These are phyloP conservation scores for Aspergillus campestris DNA, from an alignment of 495 filamentous ascomycete genomes.

Conservation along the genomic window DNA sequence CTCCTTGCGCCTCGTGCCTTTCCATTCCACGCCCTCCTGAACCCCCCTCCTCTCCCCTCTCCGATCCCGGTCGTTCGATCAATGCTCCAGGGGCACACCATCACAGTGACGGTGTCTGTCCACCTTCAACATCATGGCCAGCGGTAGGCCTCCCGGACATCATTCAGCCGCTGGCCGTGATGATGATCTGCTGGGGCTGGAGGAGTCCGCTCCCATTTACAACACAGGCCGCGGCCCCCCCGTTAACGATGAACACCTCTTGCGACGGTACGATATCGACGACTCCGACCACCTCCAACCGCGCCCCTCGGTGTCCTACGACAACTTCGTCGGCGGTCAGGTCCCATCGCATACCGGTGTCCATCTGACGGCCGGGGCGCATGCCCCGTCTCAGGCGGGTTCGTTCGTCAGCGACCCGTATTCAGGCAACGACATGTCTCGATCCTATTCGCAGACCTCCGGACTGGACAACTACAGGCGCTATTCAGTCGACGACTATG, in stretches of 20 bases:
- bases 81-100: conserved; percentile 39
- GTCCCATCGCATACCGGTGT: conserved; percentile 37
- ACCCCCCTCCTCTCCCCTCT: not conserved
- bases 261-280: conserved; percentile 60
- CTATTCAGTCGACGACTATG: conserved; percentile 78
- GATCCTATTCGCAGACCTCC: conserved; percentile 76
- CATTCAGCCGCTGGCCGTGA: conserved; percentile 50
- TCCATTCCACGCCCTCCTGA: not conserved
- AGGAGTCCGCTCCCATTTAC: conserved; percentile 59
- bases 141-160: conserved; percentile 58
- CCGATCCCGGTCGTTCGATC: conserved; percentile 13
- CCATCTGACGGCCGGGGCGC: conserved; percentile 19
- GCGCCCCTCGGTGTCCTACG: conserved; percentile 86
- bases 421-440: conserved; percentile 27
- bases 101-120: conserved; percentile 33
- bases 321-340: conserved; percentile 77
- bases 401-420: conserved; percentile 38
- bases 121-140: conserved; percentile 40
- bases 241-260: conserved; percentile 67
- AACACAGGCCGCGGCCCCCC: conserved; percentile 62
- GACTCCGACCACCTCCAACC: conserved; percentile 52
- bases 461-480: conserved; percentile 79
- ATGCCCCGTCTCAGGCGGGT: conserved; percentile 22
- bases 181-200: conserved; percentile 68
- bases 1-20: not conserved